Percentiles rank a stretch among this genome's conserved stretches.
Conservation (phyloP, 1,284 basidiomycete genomes). For the Trichosporon sp. region DNA sequence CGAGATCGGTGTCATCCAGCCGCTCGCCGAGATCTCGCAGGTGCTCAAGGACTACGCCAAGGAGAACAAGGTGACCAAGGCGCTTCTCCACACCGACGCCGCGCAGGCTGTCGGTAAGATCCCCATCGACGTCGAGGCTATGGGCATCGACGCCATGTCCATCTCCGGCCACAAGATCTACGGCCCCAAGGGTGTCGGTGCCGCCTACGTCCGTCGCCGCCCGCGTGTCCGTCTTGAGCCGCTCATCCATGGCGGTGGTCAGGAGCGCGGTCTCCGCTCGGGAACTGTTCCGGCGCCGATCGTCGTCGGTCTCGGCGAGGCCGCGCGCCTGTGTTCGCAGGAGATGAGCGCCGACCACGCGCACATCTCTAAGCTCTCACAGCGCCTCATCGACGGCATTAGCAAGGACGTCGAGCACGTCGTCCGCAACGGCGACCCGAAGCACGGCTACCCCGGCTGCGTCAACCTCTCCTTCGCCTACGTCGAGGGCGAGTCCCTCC, state of each 20-base stretch:
- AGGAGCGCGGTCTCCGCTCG: slow-evolving; percentile 92
- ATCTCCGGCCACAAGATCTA: slow-evolving; percentile 98
- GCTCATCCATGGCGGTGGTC: slow-evolving; percentile 92
- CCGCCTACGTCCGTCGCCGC: slow-evolving; percentile 87
- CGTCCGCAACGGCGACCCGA: slow-evolving; percentile 85
- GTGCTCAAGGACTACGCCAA: slow-evolving; percentile 62
- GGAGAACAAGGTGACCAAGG: slow-evolving; percentile 72
- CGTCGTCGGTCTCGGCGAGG: slow-evolving; percentile 92
- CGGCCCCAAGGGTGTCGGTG: slow-evolving; percentile 96
- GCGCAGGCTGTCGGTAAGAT: slow-evolving; percentile 96
- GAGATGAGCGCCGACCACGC: slow-evolving; percentile 92
- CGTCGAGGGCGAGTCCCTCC: slow-evolving; percentile 93
- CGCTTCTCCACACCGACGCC: slow-evolving; percentile 96
- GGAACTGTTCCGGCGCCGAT: slow-evolving; percentile 91
- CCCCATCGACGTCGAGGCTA: slow-evolving; percentile 87
- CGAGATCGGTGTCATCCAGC: slow-evolving; percentile 98
- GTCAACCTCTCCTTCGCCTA: slow-evolving; percentile 96
- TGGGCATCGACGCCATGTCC: slow-evolving; percentile 94
- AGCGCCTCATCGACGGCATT: slow-evolving; percentile 80
- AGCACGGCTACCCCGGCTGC: slow-evolving; percentile 83
- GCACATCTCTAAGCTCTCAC: slow-evolving; percentile 73
- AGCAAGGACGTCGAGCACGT: slow-evolving; percentile 83
- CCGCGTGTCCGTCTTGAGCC: slow-evolving; percentile 95
- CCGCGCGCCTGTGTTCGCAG: slow-evolving; percentile 83
- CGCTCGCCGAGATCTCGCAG: slow-evolving; percentile 90